These are phyloP conservation scores for Phytophthora sp. DNA, from an alignment of 352 stramenopile genomes.

Conservation along the genomic window DNA sequence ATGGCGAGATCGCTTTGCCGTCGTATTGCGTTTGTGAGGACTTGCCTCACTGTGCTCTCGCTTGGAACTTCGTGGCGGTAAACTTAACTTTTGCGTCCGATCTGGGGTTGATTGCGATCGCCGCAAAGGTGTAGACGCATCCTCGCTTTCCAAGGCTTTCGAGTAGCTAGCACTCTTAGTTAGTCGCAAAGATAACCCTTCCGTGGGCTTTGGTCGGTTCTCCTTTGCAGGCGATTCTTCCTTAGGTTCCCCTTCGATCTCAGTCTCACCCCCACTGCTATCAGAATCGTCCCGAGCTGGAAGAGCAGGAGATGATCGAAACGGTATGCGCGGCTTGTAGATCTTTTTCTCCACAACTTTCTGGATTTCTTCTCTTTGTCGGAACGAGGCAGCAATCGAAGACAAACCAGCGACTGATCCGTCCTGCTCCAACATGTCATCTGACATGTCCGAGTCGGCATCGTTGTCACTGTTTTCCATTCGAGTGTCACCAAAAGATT, in stretches of 20 bases:
- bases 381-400: slow-evolving; percentile 60
- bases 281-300: slow-evolving; percentile 39
- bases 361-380: slow-evolving; percentile 28
- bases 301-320: slow-evolving; percentile 38
- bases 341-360: slow-evolving; percentile 39
- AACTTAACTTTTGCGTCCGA: slow-evolving; percentile 3
- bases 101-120: slow-evolving; percentile 35
- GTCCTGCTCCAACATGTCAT: slow-evolving; percentile 78
- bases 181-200: slow-evolving; percentile 1
- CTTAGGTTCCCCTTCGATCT: slow-evolving; percentile 67
- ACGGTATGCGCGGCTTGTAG: slow-evolving; percentile 46
- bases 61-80: slow-evolving; percentile 12
- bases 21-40: not conserved
- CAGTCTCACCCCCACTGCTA: slow-evolving; percentile 65
- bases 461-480: slow-evolving; percentile 33
- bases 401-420: slow-evolving; percentile 48
- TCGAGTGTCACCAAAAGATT: slow-evolving; percentile 1
- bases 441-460: slow-evolving; percentile 67
- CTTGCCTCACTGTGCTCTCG: slow-evolving; percentile 7
- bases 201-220: not conserved
- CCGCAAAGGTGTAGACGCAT: slow-evolving; percentile 1
- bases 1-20: slow-evolving; percentile 31
- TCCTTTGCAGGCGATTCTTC: slow-evolving; percentile 30
- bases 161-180: slow-evolving; percentile 24
- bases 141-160: not conserved